Conservation (phyloP, 2,329 filamentous ascomycete genomes). For the Venturia pyrina region DNA sequence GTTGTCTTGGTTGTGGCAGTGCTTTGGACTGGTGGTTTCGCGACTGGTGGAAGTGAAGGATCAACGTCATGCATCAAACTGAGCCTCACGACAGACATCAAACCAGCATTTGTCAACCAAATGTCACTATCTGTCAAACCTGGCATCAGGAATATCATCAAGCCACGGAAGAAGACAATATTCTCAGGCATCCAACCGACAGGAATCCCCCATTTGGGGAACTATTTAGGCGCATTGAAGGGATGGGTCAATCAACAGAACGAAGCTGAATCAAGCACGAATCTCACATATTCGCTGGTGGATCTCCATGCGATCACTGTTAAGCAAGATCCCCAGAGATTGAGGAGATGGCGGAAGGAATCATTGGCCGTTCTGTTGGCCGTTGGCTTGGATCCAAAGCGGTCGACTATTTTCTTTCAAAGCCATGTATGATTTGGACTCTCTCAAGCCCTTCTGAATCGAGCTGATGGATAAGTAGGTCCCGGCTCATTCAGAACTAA, state of each 20-base stretch:
- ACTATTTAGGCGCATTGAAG: constrained; percentile 82
- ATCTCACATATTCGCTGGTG: constrained; percentile 75
- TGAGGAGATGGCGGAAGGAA: constrained; percentile 60
- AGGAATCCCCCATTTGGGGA: constrained; percentile 85
- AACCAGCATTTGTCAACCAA: not conserved
- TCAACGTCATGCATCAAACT: not conserved
- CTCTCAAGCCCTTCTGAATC: not conserved
- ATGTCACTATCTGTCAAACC: not conserved
- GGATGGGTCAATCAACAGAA: constrained; percentile 80
- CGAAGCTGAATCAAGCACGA: constrained; percentile 44
- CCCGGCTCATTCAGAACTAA: constrained; percentile 73
- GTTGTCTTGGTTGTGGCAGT: not conserved
- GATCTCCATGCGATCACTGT: constrained; percentile 90
- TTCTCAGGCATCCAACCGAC: constrained; percentile 98
- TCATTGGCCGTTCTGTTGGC: constrained; percentile 73
- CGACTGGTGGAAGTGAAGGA: constrained; percentile 12
- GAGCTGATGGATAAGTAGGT: constrained; percentile 38
- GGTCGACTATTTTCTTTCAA: constrained; percentile 73
- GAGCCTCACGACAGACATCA: not conserved
- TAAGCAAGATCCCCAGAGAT: constrained; percentile 51
- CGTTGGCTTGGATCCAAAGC: constrained; percentile 69
- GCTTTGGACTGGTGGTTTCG: not conserved
- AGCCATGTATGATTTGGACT: constrained; percentile 48
- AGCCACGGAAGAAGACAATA: constrained; percentile 28
- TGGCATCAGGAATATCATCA: not conserved